Base-by-base conservation (phyloP, 176 grass and related monocot species). In the Metroxylon sagu region DNA sequence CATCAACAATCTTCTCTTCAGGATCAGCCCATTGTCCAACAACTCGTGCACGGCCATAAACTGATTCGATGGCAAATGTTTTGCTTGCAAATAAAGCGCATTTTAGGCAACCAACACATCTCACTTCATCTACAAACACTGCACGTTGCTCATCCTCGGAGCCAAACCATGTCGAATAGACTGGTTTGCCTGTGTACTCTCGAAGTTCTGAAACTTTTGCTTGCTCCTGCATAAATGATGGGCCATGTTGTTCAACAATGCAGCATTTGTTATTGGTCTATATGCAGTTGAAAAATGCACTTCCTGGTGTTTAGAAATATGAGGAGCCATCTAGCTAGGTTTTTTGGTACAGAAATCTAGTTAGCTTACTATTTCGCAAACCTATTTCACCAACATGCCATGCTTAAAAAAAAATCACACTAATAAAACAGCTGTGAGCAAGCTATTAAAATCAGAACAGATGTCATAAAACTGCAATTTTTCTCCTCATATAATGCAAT, bases 71-170 rank as follows among this genome's bases (percentile, higher is more conserved):
- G 63, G 84, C 84, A 80, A 97, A 91, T 48, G 92, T 97, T 19
- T 79, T 66, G 50, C 48, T 64, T 7, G 92, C 83, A 61, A 88
- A 74, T 54, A 85, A 76, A 69, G 92, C 92, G 63, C 92, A 97
- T 77, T 91, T 97, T 48, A 97, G 79, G 78, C 92, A 97, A 2
- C 92, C 92, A 1, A 97, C 66, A 61, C 92, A 97, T 59, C 71
- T 79, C 8, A 91, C 71, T 73, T 97, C 87, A 69, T 97, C 92
- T 1, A 97, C 87, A 73, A 97, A 97, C 17, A 91, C 92, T 1
- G 92, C 92, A 1, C 92, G 71, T 4, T 49, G 25, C 70, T 97
- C 92, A 21, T 48, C 48, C 5, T 91, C 78, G 4, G 65, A 48
- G 49, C 92, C 87, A 48, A 73, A 64, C 92, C 87, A 97, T 19